A percentile compares a stretch with the other conserved stretches of the same genome.
Conservation (phyloP, 352 stramenopile genomes). For the Pythium myriotylum region DNA sequence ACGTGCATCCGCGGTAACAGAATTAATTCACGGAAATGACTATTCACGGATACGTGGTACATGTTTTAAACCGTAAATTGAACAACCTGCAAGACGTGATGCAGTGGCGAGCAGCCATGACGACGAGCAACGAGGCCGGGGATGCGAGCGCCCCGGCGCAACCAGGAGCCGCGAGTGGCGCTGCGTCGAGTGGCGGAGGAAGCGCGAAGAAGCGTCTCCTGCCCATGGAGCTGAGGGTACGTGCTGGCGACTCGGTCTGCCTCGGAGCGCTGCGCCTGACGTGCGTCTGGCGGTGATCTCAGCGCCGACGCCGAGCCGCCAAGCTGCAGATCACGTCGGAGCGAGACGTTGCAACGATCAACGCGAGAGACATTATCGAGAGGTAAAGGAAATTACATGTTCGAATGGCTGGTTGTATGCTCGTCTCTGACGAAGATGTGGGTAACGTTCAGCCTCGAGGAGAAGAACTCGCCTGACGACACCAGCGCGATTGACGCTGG, state of each 20-base stretch:
- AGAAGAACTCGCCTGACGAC: no score
- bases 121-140: neutral
- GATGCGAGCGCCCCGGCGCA: neutral
- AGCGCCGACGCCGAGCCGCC: conserved; percentile 65
- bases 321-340: conserved; percentile 48
- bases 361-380: conserved; percentile 24
- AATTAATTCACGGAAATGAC: conserved; percentile 14
- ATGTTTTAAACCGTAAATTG: neutral
- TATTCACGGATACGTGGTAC: neutral
- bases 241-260: conserved; percentile 12
- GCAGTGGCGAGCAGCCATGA: neutral
- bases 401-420: no score
- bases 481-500: no score
- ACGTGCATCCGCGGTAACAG: neutral
- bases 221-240: conserved; percentile 70
- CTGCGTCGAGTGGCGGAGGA: conserved; percentile 7
- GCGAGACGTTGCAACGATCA: conserved; percentile 27
- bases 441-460: no score
- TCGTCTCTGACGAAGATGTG: no score
- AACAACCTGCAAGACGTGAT: no score
- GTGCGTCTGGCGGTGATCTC: neutral
- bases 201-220: conserved; percentile 62
- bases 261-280: no score
- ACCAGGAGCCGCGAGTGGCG: neutral
- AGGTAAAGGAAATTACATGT: no score